phyloP scores from a whole-genome alignment of 768 basidiomycete species.

The Lyophyllum atratum region DNA sequence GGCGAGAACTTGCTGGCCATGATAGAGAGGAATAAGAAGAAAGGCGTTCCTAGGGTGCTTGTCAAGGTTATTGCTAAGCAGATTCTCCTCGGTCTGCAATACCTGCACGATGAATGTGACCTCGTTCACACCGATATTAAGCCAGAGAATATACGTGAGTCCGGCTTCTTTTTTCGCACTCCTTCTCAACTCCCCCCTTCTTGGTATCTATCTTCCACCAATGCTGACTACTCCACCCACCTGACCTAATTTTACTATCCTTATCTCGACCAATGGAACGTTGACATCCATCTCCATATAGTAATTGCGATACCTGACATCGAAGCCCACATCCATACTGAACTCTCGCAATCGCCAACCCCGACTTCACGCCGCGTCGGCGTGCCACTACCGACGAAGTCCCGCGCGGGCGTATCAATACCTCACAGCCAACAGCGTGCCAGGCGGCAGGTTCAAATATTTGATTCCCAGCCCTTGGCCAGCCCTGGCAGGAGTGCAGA shows the following conservation, averaged over 20 bases:
- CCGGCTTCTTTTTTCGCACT: slow-evolving; percentile 6
- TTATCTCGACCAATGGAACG: slow-evolving; percentile 25
- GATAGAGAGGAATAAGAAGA: slow-evolving; percentile 78
- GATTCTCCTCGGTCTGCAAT: slow-evolving; percentile 85
- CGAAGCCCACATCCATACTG: slow-evolving; percentile 69
- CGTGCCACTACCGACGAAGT: slow-evolving; percentile 70
- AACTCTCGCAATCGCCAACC: slow-evolving; percentile 66
- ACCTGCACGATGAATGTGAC: slow-evolving; percentile 90
- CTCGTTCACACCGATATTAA: slow-evolving; percentile 94
- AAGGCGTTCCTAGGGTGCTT: slow-evolving; percentile 78
- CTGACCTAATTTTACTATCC: slow-evolving; percentile 30
- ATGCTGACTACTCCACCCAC: slow-evolving; percentile 16
- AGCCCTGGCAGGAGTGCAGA: slow-evolving; percentile 49
- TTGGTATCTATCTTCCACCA: slow-evolving; percentile 2
- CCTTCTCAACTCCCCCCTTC: slow-evolving; percentile 12
- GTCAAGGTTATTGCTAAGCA: slow-evolving; percentile 89
- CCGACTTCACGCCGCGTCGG: slow-evolving; percentile 82
- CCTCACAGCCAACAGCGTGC: slow-evolving; percentile 52
- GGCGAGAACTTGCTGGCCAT: slow-evolving; percentile 78
- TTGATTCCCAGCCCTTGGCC: slow-evolving; percentile 77
- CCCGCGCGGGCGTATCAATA: slow-evolving; percentile 61
- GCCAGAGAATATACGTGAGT: slow-evolving; percentile 93
- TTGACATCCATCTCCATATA: slow-evolving; percentile 40
- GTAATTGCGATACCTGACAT: slow-evolving; percentile 85
- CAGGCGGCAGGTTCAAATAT: slow-evolving; percentile 76